A percentile compares a stretch with the other conserved stretches of the same genome.
Evolutionary conservation across 2,329 filamentous ascomycete species (phyloP).

Genomic region (Alternaria atra): DNA sequence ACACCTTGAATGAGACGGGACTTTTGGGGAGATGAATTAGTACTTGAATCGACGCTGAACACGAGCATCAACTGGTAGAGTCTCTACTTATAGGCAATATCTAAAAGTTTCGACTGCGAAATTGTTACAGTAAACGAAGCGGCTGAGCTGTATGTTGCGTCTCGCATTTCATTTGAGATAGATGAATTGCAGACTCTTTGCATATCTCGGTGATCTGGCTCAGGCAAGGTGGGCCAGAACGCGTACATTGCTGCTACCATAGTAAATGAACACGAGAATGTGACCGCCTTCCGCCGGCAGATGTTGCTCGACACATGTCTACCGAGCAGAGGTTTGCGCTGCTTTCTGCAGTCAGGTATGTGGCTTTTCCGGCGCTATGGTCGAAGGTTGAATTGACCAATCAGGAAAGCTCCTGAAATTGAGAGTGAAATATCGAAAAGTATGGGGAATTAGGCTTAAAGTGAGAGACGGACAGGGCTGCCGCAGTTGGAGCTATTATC

Average conservation of each 20-base stretch:
- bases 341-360: constrained; percentile 17
- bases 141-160: constrained; percentile 24
- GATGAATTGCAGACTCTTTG: constrained; percentile 32
- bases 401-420: constrained; percentile 30
- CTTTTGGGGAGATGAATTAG: constrained; percentile 2
- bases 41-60: constrained; percentile 13
- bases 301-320: constrained; percentile 18
- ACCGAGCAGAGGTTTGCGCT: constrained; percentile 16
- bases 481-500: constrained; percentile 31
- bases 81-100: constrained; percentile 36
- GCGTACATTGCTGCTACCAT: constrained; percentile 17
- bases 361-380: constrained; percentile 33
- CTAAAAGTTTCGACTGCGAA: constrained; percentile 2
- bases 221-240: constrained; percentile 27
- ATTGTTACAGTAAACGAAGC: constrained; percentile 9
- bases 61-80: constrained; percentile 9
- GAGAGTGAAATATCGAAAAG: constrained; percentile 26
- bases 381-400: constrained; percentile 18
- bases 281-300: constrained; percentile 27
- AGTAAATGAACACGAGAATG: constrained; percentile 28
- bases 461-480: constrained; percentile 30
- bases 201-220: constrained; percentile 21
- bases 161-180: constrained; percentile 44
- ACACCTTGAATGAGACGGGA: constrained; percentile 3
- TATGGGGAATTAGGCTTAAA: constrained; percentile 41